Base-by-base conservation (phyloP, 1,284 basidiomycete species). In the Sanguinoderma infundibulare region DNA sequence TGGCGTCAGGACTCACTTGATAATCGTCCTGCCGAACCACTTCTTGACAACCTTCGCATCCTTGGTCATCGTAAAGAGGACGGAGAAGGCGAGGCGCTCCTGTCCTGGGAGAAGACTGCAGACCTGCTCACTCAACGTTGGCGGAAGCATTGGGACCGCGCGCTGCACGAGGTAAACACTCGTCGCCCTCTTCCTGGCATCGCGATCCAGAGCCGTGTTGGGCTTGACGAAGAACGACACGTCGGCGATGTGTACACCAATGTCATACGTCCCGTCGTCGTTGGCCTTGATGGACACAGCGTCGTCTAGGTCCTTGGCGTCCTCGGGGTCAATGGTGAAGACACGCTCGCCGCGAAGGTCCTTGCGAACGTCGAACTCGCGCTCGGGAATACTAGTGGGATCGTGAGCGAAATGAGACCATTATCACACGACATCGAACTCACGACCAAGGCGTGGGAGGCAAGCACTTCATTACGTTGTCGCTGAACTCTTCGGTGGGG, bases 81-180 rank as follows among this genome's bases (percentile, higher is more conserved):
- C 87, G 8, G 94, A 92, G 81, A 98, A 98, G 2, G 96, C 85
- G 49, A 99, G 84, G 60, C 96, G 90, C 65, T 98, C 97, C 66
- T 89, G 83, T 17, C 89, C 90, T 6, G 96, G 94, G 47, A 89
- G 84, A 55, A 99, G 85, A 78, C 94, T 96, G 81, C 98, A 99
- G 24, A 97, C 83, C 71, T 97, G 88, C 75, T 98, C 96, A 71
- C 91, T 93, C 40, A 99, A 81, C 10, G 89, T 83, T 28, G 95
- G 95, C 1, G 97, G 97, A 6, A 99, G 83, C 97, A 99, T 99
- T 0, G 96, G 96, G 10, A 98, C 95, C 32, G 92, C 89, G 49
- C 96, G 89, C 75, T 98, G 97, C 42, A 98, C 90, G 44, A 99
- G 89, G 74, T 98, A 98, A 53, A 99, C 98, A 68, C 94, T 95